Base-by-base conservation (phyloP, 2,329 filamentous ascomycete species). In the Pestalotiopsis sp. region DNA sequence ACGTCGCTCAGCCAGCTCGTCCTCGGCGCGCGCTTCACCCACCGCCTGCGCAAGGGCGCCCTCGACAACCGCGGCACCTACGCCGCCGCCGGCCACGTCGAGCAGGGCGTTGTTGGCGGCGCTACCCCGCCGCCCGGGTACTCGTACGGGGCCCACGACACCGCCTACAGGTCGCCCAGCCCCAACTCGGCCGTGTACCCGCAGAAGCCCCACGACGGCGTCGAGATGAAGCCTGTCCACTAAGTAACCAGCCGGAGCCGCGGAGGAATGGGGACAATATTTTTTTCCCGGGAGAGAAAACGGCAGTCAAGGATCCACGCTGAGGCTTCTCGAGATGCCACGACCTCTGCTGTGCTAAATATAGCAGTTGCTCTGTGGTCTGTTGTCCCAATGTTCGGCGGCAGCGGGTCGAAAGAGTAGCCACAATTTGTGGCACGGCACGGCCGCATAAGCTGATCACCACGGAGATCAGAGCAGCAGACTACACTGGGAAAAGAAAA, bases 1-100 rank as follows among this genome's bases (percentile, higher is more conserved):
- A 66, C 70, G 14, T 68, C 65, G 20, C 27, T 71, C 14, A 27
- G 39, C 5, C 68, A 73, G 69, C 66, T 73, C 4, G 14, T 70
- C 62, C 25, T 71, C 6, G 66, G 66, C 64, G 68, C 71, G n/a
- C 57, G 59, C 27, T 67, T 63, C 66, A 70, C 66, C 23, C 71
- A 73, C 58, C 69, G 59, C 6, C 39, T 58, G 66, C 69, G 68
- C 58, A 67, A 59, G 68, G 70, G 66, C n/a, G 52, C 39, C 4
- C 57, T 69, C 13, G 31, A 39, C 20, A 45, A 31, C 20, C 52
- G 58, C 13, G 63, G 64, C 39, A 45, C 66, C 49, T 63, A 68
- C 36, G 64, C 68, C 68, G 38, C 27, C 12, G 39, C 66, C 25
- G 36, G 25, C 7, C 31, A 36, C 17, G 38, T 61, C 4, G 39